Conservation (phyloP, 2,329 filamentous ascomycete species). For the Xylariaceae sp. region DNA sequence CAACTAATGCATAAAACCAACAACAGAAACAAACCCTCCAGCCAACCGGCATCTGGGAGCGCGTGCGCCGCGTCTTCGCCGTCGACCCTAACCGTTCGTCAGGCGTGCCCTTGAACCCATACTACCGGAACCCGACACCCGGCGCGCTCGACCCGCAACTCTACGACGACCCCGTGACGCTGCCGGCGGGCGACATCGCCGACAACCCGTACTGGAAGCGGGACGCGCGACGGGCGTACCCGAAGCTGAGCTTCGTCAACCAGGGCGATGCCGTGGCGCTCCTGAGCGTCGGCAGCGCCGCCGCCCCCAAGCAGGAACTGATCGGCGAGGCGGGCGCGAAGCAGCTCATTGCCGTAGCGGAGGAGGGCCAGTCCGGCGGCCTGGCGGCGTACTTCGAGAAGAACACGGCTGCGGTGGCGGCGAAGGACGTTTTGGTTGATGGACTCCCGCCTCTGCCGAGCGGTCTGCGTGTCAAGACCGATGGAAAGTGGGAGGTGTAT, state of each 20-base stretch:
- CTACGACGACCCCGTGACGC: constrained; percentile 83
- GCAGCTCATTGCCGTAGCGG: constrained; percentile 76
- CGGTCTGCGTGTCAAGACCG: constrained; percentile 63
- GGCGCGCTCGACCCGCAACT: constrained; percentile 71
- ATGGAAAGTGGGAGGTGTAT: constrained; percentile 67
- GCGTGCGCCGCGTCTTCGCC: constrained; percentile 76
- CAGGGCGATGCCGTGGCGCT: constrained; percentile 88
- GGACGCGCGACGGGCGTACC: constrained; percentile 83
- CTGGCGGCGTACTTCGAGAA: constrained; percentile 78
- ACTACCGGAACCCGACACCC: constrained; percentile 87
- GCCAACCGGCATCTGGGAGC: constrained; percentile 87
- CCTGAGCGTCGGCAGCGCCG: constrained; percentile 82
- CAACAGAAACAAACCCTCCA: constrained; percentile 93
- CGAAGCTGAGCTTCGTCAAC: constrained; percentile 76
- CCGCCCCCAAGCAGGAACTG: constrained; percentile 80
- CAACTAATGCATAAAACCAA: constrained; percentile 24
- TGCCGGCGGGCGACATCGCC: constrained; percentile 85
- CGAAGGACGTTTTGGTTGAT: constrained; percentile 70
- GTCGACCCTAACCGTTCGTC: constrained; percentile 89
- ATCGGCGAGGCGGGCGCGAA: constrained; percentile 73
- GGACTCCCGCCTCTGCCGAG: constrained; percentile 88
- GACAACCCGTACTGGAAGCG: constrained; percentile 98
- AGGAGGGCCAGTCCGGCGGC: constrained; percentile 71
- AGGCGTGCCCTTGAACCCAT: constrained; percentile 89
- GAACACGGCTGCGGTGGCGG: constrained; percentile 51